Base-by-base conservation (phyloP, 2,329 filamentous ascomycete species). In the Aureobasidium sp. region DNA sequence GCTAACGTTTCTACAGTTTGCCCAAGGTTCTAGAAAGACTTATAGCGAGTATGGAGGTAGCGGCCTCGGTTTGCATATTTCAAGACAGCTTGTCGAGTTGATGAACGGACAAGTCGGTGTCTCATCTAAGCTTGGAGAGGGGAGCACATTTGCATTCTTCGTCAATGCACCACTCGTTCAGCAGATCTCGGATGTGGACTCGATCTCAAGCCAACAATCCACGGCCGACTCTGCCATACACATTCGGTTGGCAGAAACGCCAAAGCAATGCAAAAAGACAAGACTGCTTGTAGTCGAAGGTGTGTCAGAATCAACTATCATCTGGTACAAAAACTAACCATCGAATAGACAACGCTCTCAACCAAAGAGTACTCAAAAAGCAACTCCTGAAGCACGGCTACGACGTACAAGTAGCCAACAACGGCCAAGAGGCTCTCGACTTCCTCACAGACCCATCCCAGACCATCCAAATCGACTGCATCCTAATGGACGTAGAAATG, bases 71-170 rank as follows among this genome's bases (percentile, higher is more conserved):
- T 75, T 89, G 0, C 88, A 87, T 68, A 88, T 89, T 61, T 86
- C 83, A 44, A 79, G 85, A n/a, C 79, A 83, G 36, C 77, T 89
- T 15, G 85, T 85, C 1, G 86, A 89, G 68, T 75, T 89, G 34
- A 85, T 88, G 64, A 84, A 85, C 25, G 86, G 86, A 1, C 81
- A 85, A 47, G 87, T 89, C 36, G 86, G 86, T 1, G 83, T 88
- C 15, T 75, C 77, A 2, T 86, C 84, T 0, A 70, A 77, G 49
- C 63, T 80, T 63, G 84, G 81, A n/a, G 69, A 79, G 8, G 85
- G 85, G 47, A 86, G 83, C 69, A 85, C 80, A 2, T 87, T 88
- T 71, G 83, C 81, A 47, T 87, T 88, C 68, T 87, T 86, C 68
- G 78, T 87, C 69, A 83, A 83, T 66, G 79, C 79, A 61, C 82